Conservation (phyloP, 192 early-diverging fungal species). For the Backusella macrospora region DNA sequence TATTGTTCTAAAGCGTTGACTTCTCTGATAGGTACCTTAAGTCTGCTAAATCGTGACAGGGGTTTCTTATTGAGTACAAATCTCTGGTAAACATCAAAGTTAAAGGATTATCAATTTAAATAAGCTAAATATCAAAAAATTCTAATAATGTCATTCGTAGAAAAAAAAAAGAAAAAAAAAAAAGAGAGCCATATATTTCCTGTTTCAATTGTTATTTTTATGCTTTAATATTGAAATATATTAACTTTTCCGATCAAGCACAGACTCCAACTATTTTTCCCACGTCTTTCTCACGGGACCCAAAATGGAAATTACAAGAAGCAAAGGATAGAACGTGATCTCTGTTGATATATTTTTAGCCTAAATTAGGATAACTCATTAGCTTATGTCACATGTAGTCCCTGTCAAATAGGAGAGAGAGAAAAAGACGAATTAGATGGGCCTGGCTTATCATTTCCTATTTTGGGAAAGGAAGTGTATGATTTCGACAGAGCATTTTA, state of each 20-base stretch:
- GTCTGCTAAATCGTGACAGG: background rate
- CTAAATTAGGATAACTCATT: background rate
- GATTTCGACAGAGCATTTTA: background rate
- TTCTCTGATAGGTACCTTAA: background rate
- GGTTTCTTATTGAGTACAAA: background rate
- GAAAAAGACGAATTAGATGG: conserved; percentile 6
- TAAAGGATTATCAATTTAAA: background rate
- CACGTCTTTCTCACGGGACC: conserved; percentile 27
- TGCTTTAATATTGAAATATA: background rate
- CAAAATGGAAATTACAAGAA: conserved; percentile 13
- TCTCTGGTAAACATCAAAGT: background rate
- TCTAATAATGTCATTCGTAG: no score
- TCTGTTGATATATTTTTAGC: background rate
- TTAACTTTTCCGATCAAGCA: conserved; percentile 1
- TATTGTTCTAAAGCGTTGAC: background rate
- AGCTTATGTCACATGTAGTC: conserved; percentile 11
- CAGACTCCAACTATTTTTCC: conserved; percentile 18
- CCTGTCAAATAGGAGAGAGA: conserved; percentile 20
- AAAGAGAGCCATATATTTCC: background rate
- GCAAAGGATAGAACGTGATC: conserved; percentile 20
- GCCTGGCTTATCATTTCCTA: conserved; percentile 6
- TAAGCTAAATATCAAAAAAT: no score
- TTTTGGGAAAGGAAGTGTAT: background rate
- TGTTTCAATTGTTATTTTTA: background rate
- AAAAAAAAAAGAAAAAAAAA: background rate